A percentile compares a stretch with the other conserved stretches of the same genome.
These are phyloP conservation scores for Colletotrichum incanum DNA, from an alignment of 2,329 filamentous ascomycete species.

Conservation along the genomic window DNA sequence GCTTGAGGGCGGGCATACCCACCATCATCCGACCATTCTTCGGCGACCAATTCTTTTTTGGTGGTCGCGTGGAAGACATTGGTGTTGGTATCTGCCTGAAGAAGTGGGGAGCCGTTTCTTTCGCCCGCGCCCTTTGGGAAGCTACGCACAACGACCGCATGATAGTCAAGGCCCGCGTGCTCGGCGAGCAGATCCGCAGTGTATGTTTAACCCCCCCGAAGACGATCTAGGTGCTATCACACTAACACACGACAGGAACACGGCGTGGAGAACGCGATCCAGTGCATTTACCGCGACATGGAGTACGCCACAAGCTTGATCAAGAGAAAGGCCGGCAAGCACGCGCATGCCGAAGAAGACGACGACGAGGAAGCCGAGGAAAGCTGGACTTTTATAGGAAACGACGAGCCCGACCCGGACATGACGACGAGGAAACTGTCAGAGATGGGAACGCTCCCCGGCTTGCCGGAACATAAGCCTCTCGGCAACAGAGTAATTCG, in stretches of 20 bases:
- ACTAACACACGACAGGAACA: slow-evolving; percentile 76
- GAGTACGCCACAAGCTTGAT: slow-evolving; percentile 92
- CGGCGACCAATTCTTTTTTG: slow-evolving; percentile 98
- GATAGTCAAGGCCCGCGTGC: slow-evolving; percentile 85
- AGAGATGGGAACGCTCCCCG: slow-evolving; percentile 36
- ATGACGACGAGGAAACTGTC: slow-evolving; percentile 58
- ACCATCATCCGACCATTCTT: slow-evolving; percentile 98
- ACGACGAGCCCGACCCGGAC: slow-evolving; percentile 63
- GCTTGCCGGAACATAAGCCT: slow-evolving; percentile 23
- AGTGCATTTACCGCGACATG: slow-evolving; percentile 93
- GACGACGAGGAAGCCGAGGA: slow-evolving; percentile 79
- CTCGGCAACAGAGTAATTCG: slow-evolving; percentile 24
- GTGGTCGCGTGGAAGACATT: slow-evolving; percentile 88
- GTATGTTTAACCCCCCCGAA: slow-evolving; percentile 65
- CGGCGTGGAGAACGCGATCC: slow-evolving; percentile 91
- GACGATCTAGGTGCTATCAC: neutral
- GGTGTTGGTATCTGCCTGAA: slow-evolving; percentile 92
- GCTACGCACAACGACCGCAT: slow-evolving; percentile 92
- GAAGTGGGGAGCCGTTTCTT: slow-evolving; percentile 89
- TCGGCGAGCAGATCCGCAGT: slow-evolving; percentile 90
- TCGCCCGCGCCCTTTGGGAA: slow-evolving; percentile 91
- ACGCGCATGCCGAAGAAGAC: slow-evolving; percentile 58
- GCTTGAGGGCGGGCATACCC: slow-evolving; percentile 89
- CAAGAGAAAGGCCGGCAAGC: slow-evolving; percentile 74
- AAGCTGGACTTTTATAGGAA: slow-evolving; percentile 91